Conservation (phyloP, 2,329 filamentous ascomycete genomes). For the Claviceps sp. region DNA sequence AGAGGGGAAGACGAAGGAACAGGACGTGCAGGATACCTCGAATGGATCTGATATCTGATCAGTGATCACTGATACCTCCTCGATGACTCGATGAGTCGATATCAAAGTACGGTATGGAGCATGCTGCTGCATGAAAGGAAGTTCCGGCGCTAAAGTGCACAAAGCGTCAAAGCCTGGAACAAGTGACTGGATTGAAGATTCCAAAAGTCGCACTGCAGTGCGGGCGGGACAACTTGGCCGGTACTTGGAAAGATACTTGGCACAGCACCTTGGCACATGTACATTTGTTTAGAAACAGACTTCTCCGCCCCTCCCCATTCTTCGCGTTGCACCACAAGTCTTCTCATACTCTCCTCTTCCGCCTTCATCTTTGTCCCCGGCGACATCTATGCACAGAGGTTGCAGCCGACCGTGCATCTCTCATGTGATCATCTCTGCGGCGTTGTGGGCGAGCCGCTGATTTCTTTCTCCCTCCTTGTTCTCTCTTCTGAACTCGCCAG, state of each 20-base stretch:
- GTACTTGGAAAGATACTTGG: not conserved
- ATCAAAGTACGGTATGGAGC: too few relatives aligned
- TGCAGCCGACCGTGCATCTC: constrained; percentile 11
- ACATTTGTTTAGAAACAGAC: not conserved
- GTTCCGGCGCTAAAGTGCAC: too few relatives aligned
- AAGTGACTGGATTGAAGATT: too few relatives aligned
- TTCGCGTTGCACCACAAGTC: constrained; percentile 1
- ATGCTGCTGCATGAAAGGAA: too few relatives aligned
- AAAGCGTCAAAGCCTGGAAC: too few relatives aligned
- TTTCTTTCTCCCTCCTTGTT: not conserved
- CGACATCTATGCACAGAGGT: constrained; percentile 10
- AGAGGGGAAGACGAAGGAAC: too few relatives aligned
- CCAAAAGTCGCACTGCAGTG: too few relatives aligned
- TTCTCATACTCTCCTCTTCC: not conserved
- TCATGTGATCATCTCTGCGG: constrained; percentile 18
- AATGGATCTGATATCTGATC: too few relatives aligned
- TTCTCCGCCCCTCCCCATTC: not conserved
- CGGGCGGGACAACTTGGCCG: too few relatives aligned
- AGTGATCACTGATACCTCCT: too few relatives aligned
- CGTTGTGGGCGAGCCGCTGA: constrained; percentile 20
- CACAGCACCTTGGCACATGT: not conserved
- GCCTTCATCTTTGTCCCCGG: constrained; percentile 5
- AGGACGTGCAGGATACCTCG: too few relatives aligned
- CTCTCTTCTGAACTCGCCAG: not conserved
- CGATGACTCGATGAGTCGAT: too few relatives aligned